phyloP scores from a whole-genome alignment of 2,329 filamentous ascomycete genomes.

The Seiridium unicorne region DNA sequence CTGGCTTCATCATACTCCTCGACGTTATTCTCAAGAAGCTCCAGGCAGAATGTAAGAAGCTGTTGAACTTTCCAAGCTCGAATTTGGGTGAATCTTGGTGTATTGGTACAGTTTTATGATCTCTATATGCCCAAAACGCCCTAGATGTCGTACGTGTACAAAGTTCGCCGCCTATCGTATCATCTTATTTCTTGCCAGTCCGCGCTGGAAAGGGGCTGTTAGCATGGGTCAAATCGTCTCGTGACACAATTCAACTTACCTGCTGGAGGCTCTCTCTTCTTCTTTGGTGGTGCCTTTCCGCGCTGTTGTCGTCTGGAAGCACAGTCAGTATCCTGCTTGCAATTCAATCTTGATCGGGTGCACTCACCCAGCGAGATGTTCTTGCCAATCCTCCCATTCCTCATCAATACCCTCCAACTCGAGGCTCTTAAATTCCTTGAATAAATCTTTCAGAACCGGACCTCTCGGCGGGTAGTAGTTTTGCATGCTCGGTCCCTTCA shows the following conservation, averaged over 20 bases:
- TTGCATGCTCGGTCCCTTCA: constrained; percentile 78
- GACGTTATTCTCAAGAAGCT: no score
- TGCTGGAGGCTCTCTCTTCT: constrained; percentile 62
- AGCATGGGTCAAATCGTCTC: not conserved
- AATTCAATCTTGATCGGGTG: not conserved
- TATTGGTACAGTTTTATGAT: constrained; percentile 21
- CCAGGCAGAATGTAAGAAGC: not conserved
- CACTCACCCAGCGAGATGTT: constrained; percentile 66
- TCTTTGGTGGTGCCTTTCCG: constrained; percentile 86
- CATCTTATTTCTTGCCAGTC: constrained; percentile 7
- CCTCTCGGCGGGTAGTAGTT: constrained; percentile 82
- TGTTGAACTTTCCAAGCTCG: not conserved
- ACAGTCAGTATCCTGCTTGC: constrained; percentile 25
- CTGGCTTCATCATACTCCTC: no score
- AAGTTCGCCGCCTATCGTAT: not conserved
- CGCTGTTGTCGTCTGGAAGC: constrained; percentile 64
- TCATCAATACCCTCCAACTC: constrained; percentile 71
- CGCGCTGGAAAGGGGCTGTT: not conserved
- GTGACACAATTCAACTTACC: constrained; percentile 11
- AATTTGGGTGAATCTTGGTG: not conserved
- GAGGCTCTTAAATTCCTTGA: constrained; percentile 71
- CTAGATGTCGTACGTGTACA: constrained; percentile 14
- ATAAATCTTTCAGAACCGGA: constrained; percentile 61
- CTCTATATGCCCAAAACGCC: constrained; percentile 13
- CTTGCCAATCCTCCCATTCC: constrained; percentile 74